These are phyloP conservation scores for Poronia punctata DNA, from an alignment of 495 filamentous ascomycete species.

Conservation along the genomic window DNA sequence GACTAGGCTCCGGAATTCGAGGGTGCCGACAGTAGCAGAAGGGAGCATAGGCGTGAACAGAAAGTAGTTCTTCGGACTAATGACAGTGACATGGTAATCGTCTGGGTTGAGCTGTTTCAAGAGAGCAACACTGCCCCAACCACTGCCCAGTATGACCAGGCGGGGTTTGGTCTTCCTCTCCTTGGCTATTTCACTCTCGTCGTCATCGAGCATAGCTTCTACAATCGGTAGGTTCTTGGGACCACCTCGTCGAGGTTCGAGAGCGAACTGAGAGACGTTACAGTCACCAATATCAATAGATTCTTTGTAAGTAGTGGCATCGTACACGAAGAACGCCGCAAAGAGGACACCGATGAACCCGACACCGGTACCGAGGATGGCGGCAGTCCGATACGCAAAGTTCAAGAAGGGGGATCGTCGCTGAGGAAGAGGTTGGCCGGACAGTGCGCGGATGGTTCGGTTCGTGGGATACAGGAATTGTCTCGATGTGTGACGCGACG, in stretches of 20 bases:
- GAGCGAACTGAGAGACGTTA: slow-evolving; percentile 71
- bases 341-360: slow-evolving; percentile 45
- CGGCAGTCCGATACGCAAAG: slow-evolving; percentile 44
- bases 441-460: slow-evolving; percentile 29
- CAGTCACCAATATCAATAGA: slow-evolving; percentile 57
- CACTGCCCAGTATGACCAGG: slow-evolving; percentile 86
- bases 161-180: slow-evolving; percentile 77
- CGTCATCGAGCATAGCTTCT: slow-evolving; percentile 78
- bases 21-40: slow-evolving; percentile 89
- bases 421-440: slow-evolving; percentile 43
- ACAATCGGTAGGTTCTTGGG: slow-evolving; percentile 95
- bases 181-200: slow-evolving; percentile 62
- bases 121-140: slow-evolving; percentile 91
- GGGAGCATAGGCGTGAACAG: slow-evolving; percentile 97
- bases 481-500: background rate
- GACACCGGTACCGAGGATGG: slow-evolving; percentile 42
- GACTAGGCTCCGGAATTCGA: slow-evolving; percentile 83
- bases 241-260: slow-evolving; percentile 76
- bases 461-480: slow-evolving; percentile 14
- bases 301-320: slow-evolving; percentile 82
- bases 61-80: slow-evolving; percentile 94
- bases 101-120: slow-evolving; percentile 85
- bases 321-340: slow-evolving; percentile 86
- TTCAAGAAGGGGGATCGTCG: slow-evolving; percentile 36
- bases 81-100: slow-evolving; percentile 89